Base-by-base conservation (phyloP, 108 stramenopile genomes). In the Nitzschia palea region DNA sequence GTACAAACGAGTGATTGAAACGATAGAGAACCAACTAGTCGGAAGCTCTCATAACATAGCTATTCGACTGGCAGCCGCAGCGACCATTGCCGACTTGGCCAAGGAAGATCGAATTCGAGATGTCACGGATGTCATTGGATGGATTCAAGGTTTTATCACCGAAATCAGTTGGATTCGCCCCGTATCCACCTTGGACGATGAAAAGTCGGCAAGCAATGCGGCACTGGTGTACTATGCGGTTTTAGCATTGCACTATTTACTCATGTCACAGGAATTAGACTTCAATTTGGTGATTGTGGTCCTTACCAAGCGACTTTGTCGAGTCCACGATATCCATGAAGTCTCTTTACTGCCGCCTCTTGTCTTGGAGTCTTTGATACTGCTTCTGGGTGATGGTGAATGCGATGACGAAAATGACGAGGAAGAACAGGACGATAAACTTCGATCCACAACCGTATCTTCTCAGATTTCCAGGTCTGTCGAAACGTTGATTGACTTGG, bases 231-330 rank as follows among this genome's bases (percentile, higher is more conserved):
- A 81, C 45, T 86, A 77, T 45, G 81, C 90, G 0, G 56, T 91
- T 1, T 28, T 75, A 37, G 44, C 70, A 0, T 65, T 91, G 14
- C 79, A 85, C 36, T 79, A 81, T 67, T 67, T 91, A 32, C 73
- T 88, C 12, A 32, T 79, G 23, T 68, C 81, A 20, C 78, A 85
- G 35, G 90, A 88, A 44, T 60, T 91, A 44, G 90, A 88, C 56
- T 91, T 85, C 75, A 68, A 76, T 56, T 44, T 88, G 23, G 90
- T 91, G 0, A 74, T 88, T 17, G 83, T 71, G 22, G 90, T 91
- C 37, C 51, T 91, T 27, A 76, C 71, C 23, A 91, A 91, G 52
- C 76, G 77, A 51, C 60, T 91, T 10, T 80, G 79, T 52, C 27
- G 35, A 36, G 50, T 87, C 26, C 65, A 70, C 44, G 77, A 80